Evolutionary conservation across 208 protist species (phyloP).

Genomic region (Herpetomonas tarakana): DNA sequence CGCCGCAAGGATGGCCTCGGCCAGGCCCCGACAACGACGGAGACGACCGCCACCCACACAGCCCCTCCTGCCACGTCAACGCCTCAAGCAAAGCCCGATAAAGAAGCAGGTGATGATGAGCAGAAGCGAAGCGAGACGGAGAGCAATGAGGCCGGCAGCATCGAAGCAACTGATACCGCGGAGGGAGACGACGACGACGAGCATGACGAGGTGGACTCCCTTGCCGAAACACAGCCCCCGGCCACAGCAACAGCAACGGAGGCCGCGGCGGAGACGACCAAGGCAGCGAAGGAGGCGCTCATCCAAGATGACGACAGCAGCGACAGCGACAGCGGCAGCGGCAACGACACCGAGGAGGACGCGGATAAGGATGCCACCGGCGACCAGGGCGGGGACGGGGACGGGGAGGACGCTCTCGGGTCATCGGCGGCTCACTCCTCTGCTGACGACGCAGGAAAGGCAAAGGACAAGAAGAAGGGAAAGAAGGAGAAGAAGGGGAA

Average conservation of each 20-base stretch:
- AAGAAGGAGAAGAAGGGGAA: constrained; percentile 23
- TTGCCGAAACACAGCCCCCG: neutral
- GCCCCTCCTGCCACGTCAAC: too few species aligned
- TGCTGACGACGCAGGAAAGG: constrained; percentile 1
- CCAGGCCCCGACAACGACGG: neutral
- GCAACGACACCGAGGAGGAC: neutral
- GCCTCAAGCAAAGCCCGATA: too few species aligned
- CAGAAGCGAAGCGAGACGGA: too few species aligned
- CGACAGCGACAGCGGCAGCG: neutral
- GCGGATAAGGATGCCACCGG: neutral
- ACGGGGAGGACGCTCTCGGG: constrained; percentile 2
- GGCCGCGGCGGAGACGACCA: neutral
- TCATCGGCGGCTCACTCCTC: neutral
- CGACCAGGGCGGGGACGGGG: neutral
- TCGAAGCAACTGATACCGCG: too few species aligned
- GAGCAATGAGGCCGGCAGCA: neutral
- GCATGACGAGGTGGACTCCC: neutral
- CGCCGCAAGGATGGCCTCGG: constrained; percentile 14
- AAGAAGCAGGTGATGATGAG: too few species aligned
- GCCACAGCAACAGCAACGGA: neutral
- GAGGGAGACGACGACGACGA: too few species aligned
- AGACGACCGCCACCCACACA: neutral
- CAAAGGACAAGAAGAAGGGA: constrained; percentile 6
- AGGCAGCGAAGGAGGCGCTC: neutral
- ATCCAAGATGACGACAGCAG: constrained; percentile 1